phyloP scores from a whole-genome alignment of 257 asterid genomes.

The Nicotiana noctiflora region DNA sequence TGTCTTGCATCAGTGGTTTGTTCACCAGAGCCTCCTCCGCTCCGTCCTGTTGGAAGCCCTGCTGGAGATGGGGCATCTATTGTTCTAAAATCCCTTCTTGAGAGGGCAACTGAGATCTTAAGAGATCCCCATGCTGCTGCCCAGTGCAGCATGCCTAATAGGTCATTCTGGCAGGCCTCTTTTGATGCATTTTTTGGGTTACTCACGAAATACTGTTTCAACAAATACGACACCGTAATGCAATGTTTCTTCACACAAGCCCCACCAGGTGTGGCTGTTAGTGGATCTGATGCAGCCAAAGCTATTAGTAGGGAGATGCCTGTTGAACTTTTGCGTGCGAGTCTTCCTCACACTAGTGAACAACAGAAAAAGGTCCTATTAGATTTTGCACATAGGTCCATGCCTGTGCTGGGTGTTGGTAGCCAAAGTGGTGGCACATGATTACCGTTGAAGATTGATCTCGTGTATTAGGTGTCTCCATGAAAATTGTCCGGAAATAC shows the following conservation, averaged over 20 bases:
- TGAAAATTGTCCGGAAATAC: not conserved
- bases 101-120: conserved; percentile 62
- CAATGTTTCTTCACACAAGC: conserved; percentile 44
- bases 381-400: conserved; percentile 59
- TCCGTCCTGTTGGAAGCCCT: conserved; percentile 60
- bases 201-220: conserved; percentile 62
- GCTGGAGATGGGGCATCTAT: conserved; percentile 73
- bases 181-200: conserved; percentile 64
- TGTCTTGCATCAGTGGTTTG: conserved; percentile 84
- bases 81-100: conserved; percentile 59
- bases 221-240: conserved; percentile 50
- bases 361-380: conserved; percentile 49
- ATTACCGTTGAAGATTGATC: conserved; percentile 2
- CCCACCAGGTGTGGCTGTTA: conserved; percentile 24
- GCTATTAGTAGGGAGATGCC: conserved; percentile 67
- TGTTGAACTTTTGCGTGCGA: conserved; percentile 60
- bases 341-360: conserved; percentile 74
- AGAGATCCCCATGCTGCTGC: conserved; percentile 47
- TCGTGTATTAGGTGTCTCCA: not conserved
- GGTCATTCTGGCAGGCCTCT: conserved; percentile 78
- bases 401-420: conserved; percentile 37
- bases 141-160: conserved; percentile 39
- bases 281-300: conserved; percentile 47
- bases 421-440: conserved; percentile 30
- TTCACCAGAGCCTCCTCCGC: conserved; percentile 64